Evolutionary conservation across 768 basidiomycete species (phyloP).

Genomic region (Naematelia encephala): DNA sequence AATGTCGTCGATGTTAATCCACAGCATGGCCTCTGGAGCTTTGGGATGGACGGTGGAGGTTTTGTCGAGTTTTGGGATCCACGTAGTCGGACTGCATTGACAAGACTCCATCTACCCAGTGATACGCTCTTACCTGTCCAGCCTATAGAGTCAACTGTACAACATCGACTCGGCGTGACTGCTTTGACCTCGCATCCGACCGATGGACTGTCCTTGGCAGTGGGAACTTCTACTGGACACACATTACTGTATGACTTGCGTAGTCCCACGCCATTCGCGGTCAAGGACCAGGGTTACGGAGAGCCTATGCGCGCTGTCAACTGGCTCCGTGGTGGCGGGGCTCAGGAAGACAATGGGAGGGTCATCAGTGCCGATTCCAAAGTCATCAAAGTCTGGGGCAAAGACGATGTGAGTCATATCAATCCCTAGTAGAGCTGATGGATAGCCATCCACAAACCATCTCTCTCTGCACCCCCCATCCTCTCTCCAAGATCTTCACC

Average conservation of each 20-base stretch:
- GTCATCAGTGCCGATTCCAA: constrained; percentile 92
- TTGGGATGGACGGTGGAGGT: constrained; percentile 71
- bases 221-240: constrained; percentile 93
- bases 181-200: constrained; percentile 71
- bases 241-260: constrained; percentile 92
- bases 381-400: constrained; percentile 96
- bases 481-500: constrained; percentile 86
- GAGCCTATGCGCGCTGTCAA: constrained; percentile 75
- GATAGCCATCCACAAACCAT: constrained; percentile 77
- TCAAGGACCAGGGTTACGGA: constrained; percentile 97
- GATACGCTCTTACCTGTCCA: constrained; percentile 38
- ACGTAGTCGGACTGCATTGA: constrained; percentile 65
- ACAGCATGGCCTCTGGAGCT: constrained; percentile 81
- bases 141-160: constrained; percentile 13
- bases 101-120: constrained; percentile 42
- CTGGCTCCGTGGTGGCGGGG: constrained; percentile 76
- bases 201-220: constrained; percentile 88
- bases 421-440: not conserved
- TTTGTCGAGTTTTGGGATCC: constrained; percentile 96
- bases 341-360: constrained; percentile 80
- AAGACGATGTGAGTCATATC: constrained; percentile 56
- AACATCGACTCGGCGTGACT: constrained; percentile 63
- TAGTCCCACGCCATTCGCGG: constrained; percentile 71
- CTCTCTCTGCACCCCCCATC: constrained; percentile 85
- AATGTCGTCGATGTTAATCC: constrained; percentile 91